Percentiles rank a stretch among this genome's conserved stretches.
phyloP scores from a whole-genome alignment of 2,329 filamentous ascomycete species.

The Diaporthe aspalathi region DNA sequence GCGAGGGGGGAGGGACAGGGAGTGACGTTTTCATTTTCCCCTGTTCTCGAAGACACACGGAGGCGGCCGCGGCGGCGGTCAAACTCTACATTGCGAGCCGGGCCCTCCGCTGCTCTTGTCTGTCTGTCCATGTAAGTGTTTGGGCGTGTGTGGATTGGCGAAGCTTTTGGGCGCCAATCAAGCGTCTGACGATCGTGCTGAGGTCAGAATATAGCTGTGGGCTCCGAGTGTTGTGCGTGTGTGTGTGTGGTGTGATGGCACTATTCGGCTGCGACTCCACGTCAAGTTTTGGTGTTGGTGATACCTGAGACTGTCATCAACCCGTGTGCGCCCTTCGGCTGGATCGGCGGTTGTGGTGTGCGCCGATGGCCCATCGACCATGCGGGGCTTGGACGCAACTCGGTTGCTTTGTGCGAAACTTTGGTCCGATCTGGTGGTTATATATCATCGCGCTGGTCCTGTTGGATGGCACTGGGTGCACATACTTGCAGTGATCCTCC shows the following conservation, averaged over 20 bases:
- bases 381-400: not conserved
- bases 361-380: not conserved
- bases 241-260: not conserved
- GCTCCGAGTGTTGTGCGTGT: too few relatives aligned
- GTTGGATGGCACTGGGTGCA: not conserved
- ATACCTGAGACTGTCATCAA: not conserved
- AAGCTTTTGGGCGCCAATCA: not conserved
- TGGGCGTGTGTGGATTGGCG: not conserved
- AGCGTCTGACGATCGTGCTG: not conserved
- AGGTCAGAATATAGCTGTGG: slow-evolving; percentile 9
- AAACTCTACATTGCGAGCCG: not conserved
- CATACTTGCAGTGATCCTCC: not conserved
- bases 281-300: not conserved
- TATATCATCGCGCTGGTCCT: slow-evolving; percentile 1
- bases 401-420: not conserved
- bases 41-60: not conserved
- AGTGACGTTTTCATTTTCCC: not conserved
- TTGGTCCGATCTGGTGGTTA: not conserved
- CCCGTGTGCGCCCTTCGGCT: slow-evolving; percentile 1
- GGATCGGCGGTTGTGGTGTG: not conserved
- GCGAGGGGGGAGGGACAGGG: not conserved
- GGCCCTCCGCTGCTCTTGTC: not conserved
- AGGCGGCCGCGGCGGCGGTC: slow-evolving; percentile 2
- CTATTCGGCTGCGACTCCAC: not conserved
- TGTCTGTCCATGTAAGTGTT: too few relatives aligned